Percentiles rank a stretch among this genome's conserved stretches.
phyloP scores from a whole-genome alignment of 176 grass and related monocot genomes.

The Zoysia pacifica region DNA sequence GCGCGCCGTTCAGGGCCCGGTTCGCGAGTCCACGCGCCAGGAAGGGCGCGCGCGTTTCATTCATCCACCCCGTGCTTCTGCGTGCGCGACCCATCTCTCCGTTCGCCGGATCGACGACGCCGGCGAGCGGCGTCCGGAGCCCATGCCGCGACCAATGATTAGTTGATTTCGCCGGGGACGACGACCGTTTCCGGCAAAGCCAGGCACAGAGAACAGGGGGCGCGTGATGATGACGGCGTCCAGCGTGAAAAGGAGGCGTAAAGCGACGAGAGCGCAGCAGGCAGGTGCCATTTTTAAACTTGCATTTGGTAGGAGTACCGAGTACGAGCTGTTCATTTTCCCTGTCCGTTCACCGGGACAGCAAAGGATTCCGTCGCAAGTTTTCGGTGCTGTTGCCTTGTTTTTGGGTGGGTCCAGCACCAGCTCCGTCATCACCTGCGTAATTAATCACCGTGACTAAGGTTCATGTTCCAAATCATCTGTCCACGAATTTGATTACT shows the following conservation, averaged over 20 bases:
- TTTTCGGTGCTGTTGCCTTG: neutral
- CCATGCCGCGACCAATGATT: slow-evolving; percentile 15
- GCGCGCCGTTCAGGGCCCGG: neutral
- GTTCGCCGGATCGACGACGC: neutral
- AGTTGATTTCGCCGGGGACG: neutral
- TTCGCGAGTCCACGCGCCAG: neutral
- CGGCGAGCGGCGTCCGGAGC: neutral
- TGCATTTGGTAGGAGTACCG: too few relatives aligned
- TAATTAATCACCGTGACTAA: neutral
- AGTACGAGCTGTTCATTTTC: too few relatives aligned
- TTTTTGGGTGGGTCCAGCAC: neutral
- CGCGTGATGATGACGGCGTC: slow-evolving; percentile 10
- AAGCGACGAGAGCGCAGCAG: too few relatives aligned
- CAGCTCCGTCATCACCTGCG: neutral
- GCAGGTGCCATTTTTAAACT: too few relatives aligned
- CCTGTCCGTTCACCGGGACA: neutral
- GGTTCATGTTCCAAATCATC: too few relatives aligned
- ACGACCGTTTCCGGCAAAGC: neutral
- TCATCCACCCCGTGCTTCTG: too few relatives aligned
- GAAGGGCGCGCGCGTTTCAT: neutral
- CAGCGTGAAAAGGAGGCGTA: slow-evolving; percentile 20
- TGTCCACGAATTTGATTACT: too few relatives aligned
- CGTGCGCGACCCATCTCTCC: neutral
- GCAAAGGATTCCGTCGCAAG: neutral
- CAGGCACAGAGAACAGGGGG: slow-evolving; percentile 2